Evolutionary conservation across 805 yeast genomes (phyloP), one percentile per base, ranked within the genome.

Genomic region (Cyberlindnera nakhonratchasimensis): DNA sequence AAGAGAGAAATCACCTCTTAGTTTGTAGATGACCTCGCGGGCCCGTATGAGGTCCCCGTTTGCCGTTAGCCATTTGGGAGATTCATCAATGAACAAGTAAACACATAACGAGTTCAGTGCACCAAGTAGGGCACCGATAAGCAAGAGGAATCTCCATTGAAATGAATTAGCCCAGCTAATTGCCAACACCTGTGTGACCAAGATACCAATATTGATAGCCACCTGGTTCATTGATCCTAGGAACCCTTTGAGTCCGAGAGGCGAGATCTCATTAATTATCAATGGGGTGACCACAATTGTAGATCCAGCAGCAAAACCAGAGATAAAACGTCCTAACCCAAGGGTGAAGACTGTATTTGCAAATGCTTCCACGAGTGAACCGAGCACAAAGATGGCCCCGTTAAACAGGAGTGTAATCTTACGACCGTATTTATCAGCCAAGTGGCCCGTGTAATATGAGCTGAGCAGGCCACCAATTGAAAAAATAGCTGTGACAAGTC

Each of bases 211-310:
- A 55, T 90, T 93, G 44, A 89, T 82, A 21, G 85, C 79, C 2
- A 88, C 83, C 65, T 93, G 99, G 48, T 85, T 86, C 86, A 87
- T 81, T 14, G 95, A 76, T 1, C 99, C 99, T 43, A 93, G 70
- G 13, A 81, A 64, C 1, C 98, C 98, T 37, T 83, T 76, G 47
- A 75, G 64, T 4, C 68, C 68, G 1, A 71, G 62, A 0, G 97
- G 96, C 7, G 93, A 70, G 10, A 89, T 73, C 63, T 89, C 96
- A 58, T 80, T 83, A 53, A 93, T 78, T 51, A 79, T 81, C 46
- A 93, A 62, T 0, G 98, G 95, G 0, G 89, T 83, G 14, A 86
- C 79, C 4, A 93, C 98, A 44, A 93, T 74, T 1, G 91, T 82
- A 11, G 81, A 70, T 4, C 99, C 99, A 7, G 96, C 95, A 2